phyloP scores from a whole-genome alignment of 495 filamentous ascomycete genomes.

The Ramalina intermedia region DNA sequence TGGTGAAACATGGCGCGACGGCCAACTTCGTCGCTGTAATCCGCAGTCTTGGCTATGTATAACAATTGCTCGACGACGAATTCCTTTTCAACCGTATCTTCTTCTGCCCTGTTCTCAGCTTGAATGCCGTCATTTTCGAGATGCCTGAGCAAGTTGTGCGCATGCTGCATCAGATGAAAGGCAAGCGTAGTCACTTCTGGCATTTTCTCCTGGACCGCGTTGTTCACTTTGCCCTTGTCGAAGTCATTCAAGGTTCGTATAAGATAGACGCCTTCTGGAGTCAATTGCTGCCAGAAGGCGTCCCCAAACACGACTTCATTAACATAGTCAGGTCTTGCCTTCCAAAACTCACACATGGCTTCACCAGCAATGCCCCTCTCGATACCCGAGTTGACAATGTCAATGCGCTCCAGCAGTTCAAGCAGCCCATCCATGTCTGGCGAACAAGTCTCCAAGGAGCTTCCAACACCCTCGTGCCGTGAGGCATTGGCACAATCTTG shows the following conservation, averaged over 20 bases:
- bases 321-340: constrained; percentile 78
- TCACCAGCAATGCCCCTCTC: constrained; percentile 83
- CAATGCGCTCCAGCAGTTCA: constrained; percentile 86
- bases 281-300: constrained; percentile 74
- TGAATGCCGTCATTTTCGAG: constrained; percentile 41
- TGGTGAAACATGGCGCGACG: constrained; percentile 88
- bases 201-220: constrained; percentile 65
- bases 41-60: constrained; percentile 77
- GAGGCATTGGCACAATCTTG: constrained; percentile 71
- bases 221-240: constrained; percentile 55
- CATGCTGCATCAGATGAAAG: constrained; percentile 64
- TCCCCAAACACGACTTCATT: constrained; percentile 71
- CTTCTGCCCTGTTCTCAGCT: constrained; percentile 51
- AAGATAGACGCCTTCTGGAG: constrained; percentile 75
- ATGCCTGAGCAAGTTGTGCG: constrained; percentile 57
- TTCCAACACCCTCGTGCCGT: constrained; percentile 29
- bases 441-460: constrained; percentile 32
- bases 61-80: constrained; percentile 92
- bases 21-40: constrained; percentile 92
- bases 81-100: constrained; percentile 71
- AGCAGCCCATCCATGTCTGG: constrained; percentile 64
- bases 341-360: constrained; percentile 93
- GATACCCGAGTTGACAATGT: constrained; percentile 75
- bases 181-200: constrained; percentile 86
- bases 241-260: constrained; percentile 87